A percentile compares a stretch with the other conserved stretches of the same genome.
Conservation (phyloP, 768 basidiomycete genomes). For the Pisolithus marmoratus region DNA sequence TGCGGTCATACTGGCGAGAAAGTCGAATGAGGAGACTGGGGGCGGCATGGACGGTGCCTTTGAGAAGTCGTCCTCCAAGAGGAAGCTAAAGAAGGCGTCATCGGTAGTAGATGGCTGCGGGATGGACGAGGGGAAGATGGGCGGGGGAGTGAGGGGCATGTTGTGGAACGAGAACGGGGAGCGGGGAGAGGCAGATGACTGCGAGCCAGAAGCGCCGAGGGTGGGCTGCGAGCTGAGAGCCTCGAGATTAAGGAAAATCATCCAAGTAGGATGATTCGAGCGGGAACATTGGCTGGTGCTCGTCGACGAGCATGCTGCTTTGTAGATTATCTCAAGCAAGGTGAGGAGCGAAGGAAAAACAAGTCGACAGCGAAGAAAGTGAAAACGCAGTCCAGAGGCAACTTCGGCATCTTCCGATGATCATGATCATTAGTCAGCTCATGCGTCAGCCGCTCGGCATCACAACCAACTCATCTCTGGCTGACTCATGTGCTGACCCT, state of each 20-base stretch:
- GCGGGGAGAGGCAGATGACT: conserved; percentile 39
- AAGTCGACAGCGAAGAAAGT: no score
- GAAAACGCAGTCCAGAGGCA: no score
- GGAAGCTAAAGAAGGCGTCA: conserved; percentile 38
- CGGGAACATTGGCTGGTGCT: conserved; percentile 15
- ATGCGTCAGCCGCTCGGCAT: no score
- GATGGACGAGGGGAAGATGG: conserved; percentile 34
- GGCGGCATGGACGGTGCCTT: conserved; percentile 25
- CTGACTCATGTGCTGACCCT: neutral
- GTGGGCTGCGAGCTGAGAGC: conserved; percentile 29
- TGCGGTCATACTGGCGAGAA: conserved; percentile 28
- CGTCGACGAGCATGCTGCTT: conserved; percentile 39
- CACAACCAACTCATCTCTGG: no score
- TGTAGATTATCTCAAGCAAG: neutral
- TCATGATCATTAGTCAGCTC: no score
- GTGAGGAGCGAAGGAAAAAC: no score
- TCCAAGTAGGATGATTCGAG: conserved; percentile 35
- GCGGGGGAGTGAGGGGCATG: conserved; percentile 42
- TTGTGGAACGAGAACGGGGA: conserved; percentile 29
- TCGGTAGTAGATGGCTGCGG: conserved; percentile 16
- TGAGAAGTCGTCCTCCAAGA: conserved; percentile 39
- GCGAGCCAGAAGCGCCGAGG: conserved; percentile 29
- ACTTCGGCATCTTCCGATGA: no score
- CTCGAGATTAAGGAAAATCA: conserved; percentile 66
- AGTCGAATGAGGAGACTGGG: conserved; percentile 32